A percentile compares a stretch with the other conserved stretches of the same genome.
phyloP scores from a whole-genome alignment of 208 protist species.

The Trypanosoma grayi region DNA sequence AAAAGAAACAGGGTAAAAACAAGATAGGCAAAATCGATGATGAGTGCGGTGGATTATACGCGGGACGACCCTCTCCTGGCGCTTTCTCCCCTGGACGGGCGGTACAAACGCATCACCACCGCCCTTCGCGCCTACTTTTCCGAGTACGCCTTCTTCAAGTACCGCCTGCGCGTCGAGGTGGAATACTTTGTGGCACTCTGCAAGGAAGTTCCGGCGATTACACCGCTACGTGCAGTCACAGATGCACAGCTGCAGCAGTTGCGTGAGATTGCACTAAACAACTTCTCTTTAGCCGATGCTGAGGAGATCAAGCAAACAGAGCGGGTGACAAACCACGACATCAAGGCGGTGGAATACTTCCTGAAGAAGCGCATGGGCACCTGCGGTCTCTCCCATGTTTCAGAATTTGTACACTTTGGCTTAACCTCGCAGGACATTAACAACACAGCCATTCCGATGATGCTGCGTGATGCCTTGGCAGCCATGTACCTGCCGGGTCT shows the following conservation, averaged over 20 bases:
- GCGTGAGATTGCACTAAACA: slow-evolving; percentile 43
- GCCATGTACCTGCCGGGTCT: slow-evolving; percentile 73
- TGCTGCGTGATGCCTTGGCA: slow-evolving; percentile 84
- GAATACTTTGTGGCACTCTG: slow-evolving; percentile 87
- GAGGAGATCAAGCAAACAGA: slow-evolving; percentile 92
- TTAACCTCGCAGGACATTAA: slow-evolving; percentile 97
- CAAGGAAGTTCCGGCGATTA: slow-evolving; percentile 53
- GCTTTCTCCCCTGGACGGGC: slow-evolving; percentile 92
- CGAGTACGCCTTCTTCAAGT: slow-evolving; percentile 91
- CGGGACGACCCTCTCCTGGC: slow-evolving; percentile 70
- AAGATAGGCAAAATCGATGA: too few relatives aligned
- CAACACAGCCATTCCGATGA: slow-evolving; percentile 95
- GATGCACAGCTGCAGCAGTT: slow-evolving; percentile 56
- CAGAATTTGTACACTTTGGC: slow-evolving; percentile 97
- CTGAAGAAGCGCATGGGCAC: slow-evolving; percentile 89
- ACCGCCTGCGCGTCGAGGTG: slow-evolving; percentile 92
- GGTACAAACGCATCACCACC: slow-evolving; percentile 79
- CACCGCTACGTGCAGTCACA: slow-evolving; percentile 47
- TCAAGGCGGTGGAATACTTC: slow-evolving; percentile 97
- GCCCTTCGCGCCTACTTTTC: slow-evolving; percentile 89
- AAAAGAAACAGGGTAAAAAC: too few relatives aligned
- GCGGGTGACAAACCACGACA: slow-evolving; percentile 94
- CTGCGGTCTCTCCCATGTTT: slow-evolving; percentile 56
- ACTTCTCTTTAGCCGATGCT: slow-evolving; percentile 83
- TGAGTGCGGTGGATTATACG: slow-evolving; percentile 27